phyloP scores from a whole-genome alignment of 1,284 basidiomycete genomes.

The Pascua guehoae region DNA sequence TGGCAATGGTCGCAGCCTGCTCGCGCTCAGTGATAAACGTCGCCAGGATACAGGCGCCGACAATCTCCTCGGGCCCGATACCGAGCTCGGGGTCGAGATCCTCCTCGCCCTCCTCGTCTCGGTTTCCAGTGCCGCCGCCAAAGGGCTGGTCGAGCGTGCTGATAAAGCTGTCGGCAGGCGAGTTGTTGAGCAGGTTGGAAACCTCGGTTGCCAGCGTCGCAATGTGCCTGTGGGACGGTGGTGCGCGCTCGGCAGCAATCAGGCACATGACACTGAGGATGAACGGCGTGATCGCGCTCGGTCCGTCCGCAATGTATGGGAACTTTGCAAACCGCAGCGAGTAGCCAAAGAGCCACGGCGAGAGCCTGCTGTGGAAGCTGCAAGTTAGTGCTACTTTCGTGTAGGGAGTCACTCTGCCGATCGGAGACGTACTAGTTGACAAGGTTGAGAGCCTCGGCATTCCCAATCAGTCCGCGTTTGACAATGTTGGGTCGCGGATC shows the following conservation, averaged over 20 bases:
- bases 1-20: constrained; percentile 31
- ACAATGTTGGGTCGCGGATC: constrained; percentile 41
- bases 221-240: constrained; percentile 21
- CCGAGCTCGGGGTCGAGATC: constrained; percentile 43
- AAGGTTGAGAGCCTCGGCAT: constrained; percentile 26
- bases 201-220: constrained; percentile 28
- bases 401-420: constrained; percentile 18
- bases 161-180: constrained; percentile 35
- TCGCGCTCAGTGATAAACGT: constrained; percentile 35
- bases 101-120: constrained; percentile 22
- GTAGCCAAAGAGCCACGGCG: constrained; percentile 40
- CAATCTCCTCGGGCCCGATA: constrained; percentile 48
- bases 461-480: constrained; percentile 29
- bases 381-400: neutral
- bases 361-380: constrained; percentile 37
- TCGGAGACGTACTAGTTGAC: constrained; percentile 27
- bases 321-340: constrained; percentile 35
- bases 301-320: constrained; percentile 41
- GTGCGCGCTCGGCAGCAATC: constrained; percentile 35
- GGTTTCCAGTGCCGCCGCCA: constrained; percentile 9
- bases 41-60: constrained; percentile 36
- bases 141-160: constrained; percentile 15
- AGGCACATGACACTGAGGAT: constrained; percentile 42
- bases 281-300: constrained; percentile 38
- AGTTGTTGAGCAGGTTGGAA: constrained; percentile 26